Evolutionary conservation across 805 yeast species (phyloP).

Genomic region (Starmerella floris): DNA sequence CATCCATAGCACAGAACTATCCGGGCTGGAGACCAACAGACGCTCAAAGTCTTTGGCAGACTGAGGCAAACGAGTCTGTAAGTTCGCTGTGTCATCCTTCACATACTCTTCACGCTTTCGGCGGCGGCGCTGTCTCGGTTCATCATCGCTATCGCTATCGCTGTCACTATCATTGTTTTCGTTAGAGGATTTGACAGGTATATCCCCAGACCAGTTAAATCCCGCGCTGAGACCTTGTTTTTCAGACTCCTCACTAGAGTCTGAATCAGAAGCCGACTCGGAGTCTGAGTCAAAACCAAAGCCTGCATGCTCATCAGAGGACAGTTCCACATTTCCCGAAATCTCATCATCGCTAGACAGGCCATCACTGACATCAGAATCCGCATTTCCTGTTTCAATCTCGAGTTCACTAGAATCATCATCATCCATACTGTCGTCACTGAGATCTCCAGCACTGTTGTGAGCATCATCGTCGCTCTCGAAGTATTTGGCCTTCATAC

Average conservation of each 20-base stretch:
- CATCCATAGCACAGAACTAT: conserved; percentile 92
- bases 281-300: conserved; percentile 1
- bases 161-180: conserved; percentile 42
- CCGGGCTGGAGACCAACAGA: conserved; percentile 78
- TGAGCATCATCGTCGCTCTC: conserved; percentile 26
- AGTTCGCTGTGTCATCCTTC: conserved; percentile 74
- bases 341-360: conserved; percentile 10
- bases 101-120: conserved; percentile 32
- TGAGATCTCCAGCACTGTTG: conserved; percentile 21
- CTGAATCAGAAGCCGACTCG: conserved; percentile 48
- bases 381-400: conserved; percentile 12
- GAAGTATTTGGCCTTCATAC: conserved; percentile 91
- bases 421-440: conserved; percentile 21
- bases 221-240: conserved; percentile 61
- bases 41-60: conserved; percentile 88
- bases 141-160: conserved; percentile 28
- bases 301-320: conserved; percentile 24
- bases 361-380: background rate
- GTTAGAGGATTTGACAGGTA: conserved; percentile 23
- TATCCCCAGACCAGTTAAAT: conserved; percentile 90
- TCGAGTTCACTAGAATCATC: conserved; percentile 15
- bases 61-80: conserved; percentile 77
- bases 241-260: conserved; percentile 26
- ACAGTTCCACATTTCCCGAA: conserved; percentile 19
- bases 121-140: conserved; percentile 31